These are phyloP conservation scores for Phlyctochytrium planicorne DNA, from an alignment of 192 early-diverging fungal species.

Conservation along the genomic window DNA sequence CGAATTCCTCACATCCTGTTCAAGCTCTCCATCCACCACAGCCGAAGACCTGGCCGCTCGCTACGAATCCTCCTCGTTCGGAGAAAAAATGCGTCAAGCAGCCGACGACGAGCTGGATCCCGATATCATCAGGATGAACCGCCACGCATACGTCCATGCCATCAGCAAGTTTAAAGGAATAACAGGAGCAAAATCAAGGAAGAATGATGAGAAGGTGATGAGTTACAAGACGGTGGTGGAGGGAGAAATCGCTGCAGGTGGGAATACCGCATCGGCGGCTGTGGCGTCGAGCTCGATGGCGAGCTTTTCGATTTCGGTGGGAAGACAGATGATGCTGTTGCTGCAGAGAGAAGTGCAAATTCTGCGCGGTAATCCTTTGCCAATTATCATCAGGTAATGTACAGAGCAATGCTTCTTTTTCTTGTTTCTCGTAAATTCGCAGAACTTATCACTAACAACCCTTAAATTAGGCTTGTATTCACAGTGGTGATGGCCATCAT, in stretches of 20 bases:
- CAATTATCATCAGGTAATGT: conserved; percentile 57
- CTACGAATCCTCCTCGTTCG: conserved; percentile 8
- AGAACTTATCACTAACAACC: neutral
- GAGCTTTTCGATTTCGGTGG: conserved; percentile 5
- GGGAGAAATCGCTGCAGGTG: neutral
- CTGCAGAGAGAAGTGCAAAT: conserved; percentile 67
- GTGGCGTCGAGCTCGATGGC: neutral
- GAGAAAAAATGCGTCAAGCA: neutral
- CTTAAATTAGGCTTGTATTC: conserved; percentile 38
- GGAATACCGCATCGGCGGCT: neutral
- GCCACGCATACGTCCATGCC: neutral
- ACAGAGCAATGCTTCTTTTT: too few relatives aligned
- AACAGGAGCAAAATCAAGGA: too few relatives aligned
- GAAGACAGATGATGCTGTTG: conserved; percentile 17
- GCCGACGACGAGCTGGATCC: conserved; percentile 8
- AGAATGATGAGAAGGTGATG: neutral
- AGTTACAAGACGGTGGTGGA: neutral
- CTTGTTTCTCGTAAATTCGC: conserved; percentile 3
- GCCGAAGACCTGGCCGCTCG: conserved; percentile 6
- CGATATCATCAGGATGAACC: neutral
- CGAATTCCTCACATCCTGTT: conserved; percentile 22
- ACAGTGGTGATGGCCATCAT: conserved; percentile 65
- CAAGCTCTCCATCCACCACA: conserved; percentile 3
- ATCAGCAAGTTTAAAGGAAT: neutral
- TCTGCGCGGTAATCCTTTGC: conserved; percentile 49